phyloP scores from a whole-genome alignment of 345 rosid species.

The Gossypium australe region DNA sequence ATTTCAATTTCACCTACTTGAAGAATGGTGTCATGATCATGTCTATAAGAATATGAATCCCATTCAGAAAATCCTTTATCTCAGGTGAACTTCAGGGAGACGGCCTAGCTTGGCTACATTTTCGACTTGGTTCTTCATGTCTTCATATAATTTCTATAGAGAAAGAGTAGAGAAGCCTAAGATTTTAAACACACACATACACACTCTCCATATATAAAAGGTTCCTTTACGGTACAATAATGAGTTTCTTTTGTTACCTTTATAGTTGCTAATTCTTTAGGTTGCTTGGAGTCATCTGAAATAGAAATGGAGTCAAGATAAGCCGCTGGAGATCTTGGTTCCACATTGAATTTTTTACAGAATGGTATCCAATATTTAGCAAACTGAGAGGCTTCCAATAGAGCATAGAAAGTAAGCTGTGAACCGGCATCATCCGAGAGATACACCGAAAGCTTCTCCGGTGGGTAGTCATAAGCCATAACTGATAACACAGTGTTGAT shows the following conservation, averaged over 20 bases:
- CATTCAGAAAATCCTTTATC: slow-evolving; percentile 47
- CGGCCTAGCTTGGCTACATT: slow-evolving; percentile 20
- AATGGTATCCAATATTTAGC: slow-evolving; percentile 47
- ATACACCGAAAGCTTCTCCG: slow-evolving; percentile 38
- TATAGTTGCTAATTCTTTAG: slow-evolving; percentile 14
- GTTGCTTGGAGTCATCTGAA: neutral
- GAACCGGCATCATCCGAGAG: slow-evolving; percentile 56
- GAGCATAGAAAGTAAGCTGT: slow-evolving; percentile 39
- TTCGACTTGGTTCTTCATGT: slow-evolving; percentile 47
- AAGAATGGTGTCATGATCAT: slow-evolving; percentile 54
- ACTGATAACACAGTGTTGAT: slow-evolving; percentile 44
- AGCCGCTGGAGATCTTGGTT: slow-evolving; percentile 43
- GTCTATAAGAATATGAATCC: slow-evolving; percentile 35
- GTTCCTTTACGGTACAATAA: neutral
- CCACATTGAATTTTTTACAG: slow-evolving; percentile 36
- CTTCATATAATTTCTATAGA: slow-evolving; percentile 36
- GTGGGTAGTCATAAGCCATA: slow-evolving; percentile 42
- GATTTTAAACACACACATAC: neutral
- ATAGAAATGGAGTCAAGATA: slow-evolving; percentile 23
- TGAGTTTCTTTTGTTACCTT: slow-evolving; percentile 6
- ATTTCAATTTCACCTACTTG: slow-evolving; percentile 32
- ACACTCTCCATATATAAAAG: neutral
- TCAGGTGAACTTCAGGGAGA: slow-evolving; percentile 31
- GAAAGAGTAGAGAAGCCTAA: neutral
- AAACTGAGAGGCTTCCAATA: slow-evolving; percentile 44